Conservation (phyloP, 148 eudicot genomes). For the Amaranthus palmeri region DNA sequence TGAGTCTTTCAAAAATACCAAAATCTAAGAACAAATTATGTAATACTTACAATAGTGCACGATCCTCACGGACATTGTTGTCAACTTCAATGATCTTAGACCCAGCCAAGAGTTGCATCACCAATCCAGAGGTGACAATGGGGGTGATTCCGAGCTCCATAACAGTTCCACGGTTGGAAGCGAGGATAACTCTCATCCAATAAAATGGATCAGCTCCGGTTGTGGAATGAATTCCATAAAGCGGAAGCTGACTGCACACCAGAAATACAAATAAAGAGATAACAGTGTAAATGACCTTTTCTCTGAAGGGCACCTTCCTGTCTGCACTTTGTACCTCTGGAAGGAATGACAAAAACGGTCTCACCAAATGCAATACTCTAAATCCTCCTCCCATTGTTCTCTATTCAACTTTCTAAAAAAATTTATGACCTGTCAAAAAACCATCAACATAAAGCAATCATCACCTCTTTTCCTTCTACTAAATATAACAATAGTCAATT, state of each 20-base stretch:
- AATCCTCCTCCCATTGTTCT: constrained; percentile 53
- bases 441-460: no score
- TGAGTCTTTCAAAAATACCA: not conserved
- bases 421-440: no score
- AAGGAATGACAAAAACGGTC: constrained; percentile 55
- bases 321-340: constrained; percentile 56
- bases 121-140: constrained; percentile 68
- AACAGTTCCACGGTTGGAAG: constrained; percentile 65
- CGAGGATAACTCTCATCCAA: constrained; percentile 72
- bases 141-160: constrained; percentile 83
- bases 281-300: constrained; percentile 60
- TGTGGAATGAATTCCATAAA: constrained; percentile 63
- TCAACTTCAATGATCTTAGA: constrained; percentile 65
- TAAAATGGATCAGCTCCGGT: constrained; percentile 67
- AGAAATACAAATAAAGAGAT: constrained; percentile 53
- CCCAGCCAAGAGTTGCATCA: constrained; percentile 65
- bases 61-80: constrained; percentile 63
- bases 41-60: constrained; percentile 53
- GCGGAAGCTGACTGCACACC: constrained; percentile 71
- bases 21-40: not conserved
- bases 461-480: no score
- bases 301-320: constrained; percentile 52
- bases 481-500: no score
- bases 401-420: no score
- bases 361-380: constrained; percentile 56